Conservation (phyloP, 768 basidiomycete species). For the Krasilnikovozyma curviuscula region DNA sequence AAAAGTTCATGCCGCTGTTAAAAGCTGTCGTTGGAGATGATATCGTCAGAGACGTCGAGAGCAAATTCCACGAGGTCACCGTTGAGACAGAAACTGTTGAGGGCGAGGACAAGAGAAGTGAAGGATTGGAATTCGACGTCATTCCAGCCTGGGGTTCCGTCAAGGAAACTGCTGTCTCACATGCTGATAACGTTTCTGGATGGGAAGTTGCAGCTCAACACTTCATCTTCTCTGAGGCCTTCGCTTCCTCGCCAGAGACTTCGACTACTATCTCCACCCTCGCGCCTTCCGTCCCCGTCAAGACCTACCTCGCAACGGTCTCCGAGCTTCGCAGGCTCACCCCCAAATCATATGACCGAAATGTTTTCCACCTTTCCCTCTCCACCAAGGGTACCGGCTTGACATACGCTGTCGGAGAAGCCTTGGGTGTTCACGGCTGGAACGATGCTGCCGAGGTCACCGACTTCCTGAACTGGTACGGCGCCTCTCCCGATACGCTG, state of each 20-base stretch:
- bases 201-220: conserved; percentile 49
- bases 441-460: conserved; percentile 75
- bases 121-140: conserved; percentile 47
- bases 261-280: conserved; percentile 7
- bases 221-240: conserved; percentile 6
- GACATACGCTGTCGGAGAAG: conserved; percentile 89
- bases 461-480: conserved; percentile 84
- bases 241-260: background rate
- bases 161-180: conserved; percentile 21
- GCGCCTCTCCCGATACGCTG: conserved; percentile 55
- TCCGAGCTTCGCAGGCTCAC: conserved; percentile 87
- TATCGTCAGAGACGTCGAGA: conserved; percentile 27
- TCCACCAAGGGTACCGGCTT: conserved; percentile 78
- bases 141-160: conserved; percentile 23
- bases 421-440: conserved; percentile 93
- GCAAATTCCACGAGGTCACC: conserved; percentile 37
- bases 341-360: conserved; percentile 86
- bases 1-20: conserved; percentile 22
- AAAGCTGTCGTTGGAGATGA: conserved; percentile 35
- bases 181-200: conserved; percentile 30
- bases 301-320: conserved; percentile 83
- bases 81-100: conserved; percentile 40
- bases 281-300: conserved; percentile 59
- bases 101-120: conserved; percentile 46
- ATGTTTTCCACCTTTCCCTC: conserved; percentile 97